Conservation (phyloP, 208 protist genomes). For the Leishmania amazonensis region DNA sequence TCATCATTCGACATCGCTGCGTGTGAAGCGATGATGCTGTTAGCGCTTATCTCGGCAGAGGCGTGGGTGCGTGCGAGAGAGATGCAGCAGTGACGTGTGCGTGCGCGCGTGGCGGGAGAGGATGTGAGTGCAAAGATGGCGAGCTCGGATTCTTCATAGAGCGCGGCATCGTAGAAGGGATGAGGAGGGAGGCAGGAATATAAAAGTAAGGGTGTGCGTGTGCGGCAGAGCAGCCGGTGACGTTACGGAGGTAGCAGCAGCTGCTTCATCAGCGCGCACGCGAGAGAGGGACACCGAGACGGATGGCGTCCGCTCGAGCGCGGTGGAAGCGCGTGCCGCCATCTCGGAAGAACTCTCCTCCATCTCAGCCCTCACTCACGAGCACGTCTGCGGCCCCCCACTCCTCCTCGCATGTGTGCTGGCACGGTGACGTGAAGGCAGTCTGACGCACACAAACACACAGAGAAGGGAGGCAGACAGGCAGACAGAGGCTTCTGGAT, state of each 20-base stretch:
- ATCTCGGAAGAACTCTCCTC: background rate
- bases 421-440: background rate
- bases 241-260: background rate
- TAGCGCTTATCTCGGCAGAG: background rate
- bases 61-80: background rate
- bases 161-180: background rate
- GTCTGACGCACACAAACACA: background rate
- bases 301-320: background rate
- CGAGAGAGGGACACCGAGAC: background rate
- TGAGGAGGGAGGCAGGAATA: background rate
- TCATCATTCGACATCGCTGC: conserved; percentile 22
- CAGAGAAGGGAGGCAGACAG: background rate
- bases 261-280: background rate
- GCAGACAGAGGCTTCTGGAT: background rate
- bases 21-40: background rate
- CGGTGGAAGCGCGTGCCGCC: background rate
- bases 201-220: too few relatives aligned
- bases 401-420: background rate
- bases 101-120: background rate
- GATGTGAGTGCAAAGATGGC: background rate
- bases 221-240: background rate
- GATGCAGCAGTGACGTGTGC: background rate
- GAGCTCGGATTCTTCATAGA: background rate
- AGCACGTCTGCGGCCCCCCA: background rate
- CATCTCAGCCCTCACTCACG: background rate